Base-by-base conservation (phyloP, 768 basidiomycete genomes). In the Nidula microcarpa region DNA sequence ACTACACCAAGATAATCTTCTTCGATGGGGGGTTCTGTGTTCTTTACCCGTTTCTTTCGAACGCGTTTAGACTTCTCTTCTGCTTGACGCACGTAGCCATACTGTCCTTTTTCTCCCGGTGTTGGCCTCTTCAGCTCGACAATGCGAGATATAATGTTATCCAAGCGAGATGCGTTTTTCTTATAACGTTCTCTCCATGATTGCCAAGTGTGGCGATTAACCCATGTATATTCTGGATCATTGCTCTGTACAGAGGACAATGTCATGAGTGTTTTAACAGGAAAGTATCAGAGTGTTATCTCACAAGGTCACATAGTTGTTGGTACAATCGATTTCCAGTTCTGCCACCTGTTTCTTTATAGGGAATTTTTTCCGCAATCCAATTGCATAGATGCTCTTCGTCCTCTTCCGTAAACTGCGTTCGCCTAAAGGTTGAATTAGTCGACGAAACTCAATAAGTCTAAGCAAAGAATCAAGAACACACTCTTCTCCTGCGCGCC, bases 141-240 rank as follows among this genome's bases (percentile, higher is more conserved):
- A 10, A 91, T 83, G 4, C 71, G 71, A 1, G 81, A 67, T 50
- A 93, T 91, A 51, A 80, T 68, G 9, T 62, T 62, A 61, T 92
- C 89, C 36, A 92, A 75, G 8, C 89, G 82, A 6, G 70, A 63
- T 0, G 87, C 73, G 55, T 93, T 87, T 68, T 92, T 92, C 74
- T 92, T 91, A 72, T 93, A 93, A 32, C 91, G 77, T 62, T 93
- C 90, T 30, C 91, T 81, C 90, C 90, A 93, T 13, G 90, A 93
- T 58, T 91, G 89, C 90, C 90, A 93, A 2, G 89, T 91, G 64
- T 93, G 90, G 13, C 89, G 84, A 23, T 74, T 76, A 16, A 91
- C 91, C 90, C 90, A 92, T 0, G 79, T 74, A 60, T 82, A 91
- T 56, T 89, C 87, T 1, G 88, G 85, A 55, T 90, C 86, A 48